Base-by-base conservation (phyloP, 257 asterid genomes). In the Nyctanthes arbortristis region DNA sequence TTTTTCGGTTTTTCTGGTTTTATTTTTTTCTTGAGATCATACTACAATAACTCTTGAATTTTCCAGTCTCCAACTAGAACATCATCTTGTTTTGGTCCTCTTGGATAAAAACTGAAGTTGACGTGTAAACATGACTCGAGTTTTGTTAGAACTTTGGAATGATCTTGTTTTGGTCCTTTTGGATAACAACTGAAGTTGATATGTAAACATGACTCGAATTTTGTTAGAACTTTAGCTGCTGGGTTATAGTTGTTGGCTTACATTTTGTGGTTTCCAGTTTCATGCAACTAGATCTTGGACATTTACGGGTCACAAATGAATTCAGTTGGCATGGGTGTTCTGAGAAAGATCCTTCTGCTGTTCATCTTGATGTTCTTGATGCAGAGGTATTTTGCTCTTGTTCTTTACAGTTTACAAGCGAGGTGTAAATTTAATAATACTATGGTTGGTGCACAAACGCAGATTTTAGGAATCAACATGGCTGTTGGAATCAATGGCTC, bases 251-350 rank as follows among this genome's bases (percentile, higher is more conserved):
- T 68, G 27, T 47, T 61, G 55, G 67, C 61, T 69, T 57, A 37
- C 55, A 70, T 55, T 59, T 56, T 73, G 61, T 71, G 58, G 63
- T 63, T 63, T n/a, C 63, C 97, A 94, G 99, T 75, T 94, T 88
- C 92, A 91, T 94, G 89, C 97, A 94, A 78, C 99, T 94, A 75
- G 99, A 94, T 85, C 97, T 94, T 69, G 97, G 99, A 57, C 95
- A 86, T 71, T 80, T 94, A 73, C 96, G 93, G 69, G 81, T 94
- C 39, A 81, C 66, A 79, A 94, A 94, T 80, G 78, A 87, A 20
- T 82, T 84, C 80, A 82, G 84, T 68, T 94, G 99, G 99, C 90
- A 89, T 80, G 99, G 97, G 18, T 81, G 72, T 79, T 88, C 92
- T 31, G 96, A 88, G 73, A 86, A 79, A 61, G 99, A 94, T 80